Base-by-base conservation (phyloP, 805 yeast genomes). In the Spathaspora girioi region DNA sequence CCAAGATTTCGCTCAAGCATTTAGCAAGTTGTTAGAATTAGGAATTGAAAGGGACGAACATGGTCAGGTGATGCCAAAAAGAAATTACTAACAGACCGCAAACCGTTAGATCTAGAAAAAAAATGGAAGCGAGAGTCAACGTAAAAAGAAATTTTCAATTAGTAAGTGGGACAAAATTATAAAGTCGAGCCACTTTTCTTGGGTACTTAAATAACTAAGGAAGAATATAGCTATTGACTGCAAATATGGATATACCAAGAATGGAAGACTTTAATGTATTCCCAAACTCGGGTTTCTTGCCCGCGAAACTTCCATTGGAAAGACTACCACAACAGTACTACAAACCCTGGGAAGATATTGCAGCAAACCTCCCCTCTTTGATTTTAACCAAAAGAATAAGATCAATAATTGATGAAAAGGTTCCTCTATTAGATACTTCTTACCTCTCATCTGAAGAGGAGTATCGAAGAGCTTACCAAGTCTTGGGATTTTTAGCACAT, bases 401-500 rank as follows among this genome's bases (percentile, higher is more conserved):
- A 51, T 43, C 55, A 2, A 67, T 79, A n/a, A 80, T 91, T n/a
- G 91, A 89, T 59, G 66, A 68, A 9, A 67, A 70, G 11, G 56
- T 92, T 59, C 89, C 91, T 1, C 52, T 76, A 2, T 73, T 93
- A 43, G 63, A 78, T 2, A 77, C 81, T 1, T 75, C 72, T 8
- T 64, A 75, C 5, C 69, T 86, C 35, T 53, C 51, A 0, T 61
- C 74, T 5, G 77, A 70, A 41, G 72, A 73, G 10, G 85, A 89
- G 57, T 76, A 77, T 63, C 79, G 96, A 64, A 77, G 97, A 59
- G 97, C 97, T 0, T 88, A 88, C 67, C 83, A 87, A 15, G 71
- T 90, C 2, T 73, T 92, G 27, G 85, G 93, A 11, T 92, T 91
- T 61, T 66, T 93, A 44, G 79, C 90, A 2, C 97, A 92, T 66